These are phyloP conservation scores for Capronia epimyces DNA, from an alignment of 2,329 filamentous ascomycete species.

Conservation along the genomic window DNA sequence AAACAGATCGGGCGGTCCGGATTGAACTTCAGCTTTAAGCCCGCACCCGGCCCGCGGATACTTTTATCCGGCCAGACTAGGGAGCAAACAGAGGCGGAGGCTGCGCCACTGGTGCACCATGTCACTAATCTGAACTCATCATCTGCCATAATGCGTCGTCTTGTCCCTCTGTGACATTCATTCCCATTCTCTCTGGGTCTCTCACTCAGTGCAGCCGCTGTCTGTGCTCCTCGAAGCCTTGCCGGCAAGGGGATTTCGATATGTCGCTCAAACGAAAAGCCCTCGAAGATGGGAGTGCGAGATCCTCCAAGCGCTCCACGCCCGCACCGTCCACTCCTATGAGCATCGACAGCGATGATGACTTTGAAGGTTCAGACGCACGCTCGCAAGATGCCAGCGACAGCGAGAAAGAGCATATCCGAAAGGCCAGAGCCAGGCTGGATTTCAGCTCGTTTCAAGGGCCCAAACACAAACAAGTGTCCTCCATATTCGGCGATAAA, in stretches of 20 bases:
- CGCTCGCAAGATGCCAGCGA: constrained; percentile 38
- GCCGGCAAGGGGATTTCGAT: constrained; percentile 4
- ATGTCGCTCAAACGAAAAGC: constrained; percentile 47
- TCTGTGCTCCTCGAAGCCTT: neutral
- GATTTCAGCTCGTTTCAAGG: constrained; percentile 48
- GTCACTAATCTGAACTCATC: too few relatives aligned
- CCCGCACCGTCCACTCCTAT: constrained; percentile 42
- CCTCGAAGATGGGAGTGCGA: constrained; percentile 35
- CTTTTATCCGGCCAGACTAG: neutral
- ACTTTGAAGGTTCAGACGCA: constrained; percentile 50
- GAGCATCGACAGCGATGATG: constrained; percentile 50
- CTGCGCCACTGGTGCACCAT: neutral
- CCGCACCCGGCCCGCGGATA: neutral
- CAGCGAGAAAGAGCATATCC: constrained; percentile 44
- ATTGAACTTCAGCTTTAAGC: too few relatives aligned
- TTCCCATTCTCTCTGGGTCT: neutral
- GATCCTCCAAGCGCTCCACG: constrained; percentile 46
- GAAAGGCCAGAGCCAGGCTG: constrained; percentile 41
- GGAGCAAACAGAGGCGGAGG: neutral
- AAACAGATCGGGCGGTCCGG: too few relatives aligned
- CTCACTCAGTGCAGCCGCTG: neutral
- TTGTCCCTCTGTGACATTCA: neutral
- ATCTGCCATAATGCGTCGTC: too few relatives aligned
- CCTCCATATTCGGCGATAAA: constrained; percentile 53
- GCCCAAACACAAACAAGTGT: constrained; percentile 46